Evolutionary conservation across 148 eudicot genomes (phyloP), one percentile per base, ranked within the genome.

Genomic region (Suaeda aralocaspica): DNA sequence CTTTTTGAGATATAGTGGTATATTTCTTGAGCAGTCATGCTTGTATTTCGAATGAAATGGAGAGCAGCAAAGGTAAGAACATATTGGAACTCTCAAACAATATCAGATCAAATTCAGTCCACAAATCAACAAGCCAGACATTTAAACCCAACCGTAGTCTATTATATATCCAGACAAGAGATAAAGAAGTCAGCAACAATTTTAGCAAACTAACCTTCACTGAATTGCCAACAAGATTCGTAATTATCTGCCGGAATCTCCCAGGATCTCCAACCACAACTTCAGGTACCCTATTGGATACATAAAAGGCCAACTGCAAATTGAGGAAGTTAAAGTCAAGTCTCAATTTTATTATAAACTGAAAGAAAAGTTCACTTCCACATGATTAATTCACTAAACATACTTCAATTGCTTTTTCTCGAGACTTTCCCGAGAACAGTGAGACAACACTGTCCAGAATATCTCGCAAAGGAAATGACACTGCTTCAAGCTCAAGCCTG

Each of bases 161-260:
- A 39, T 41, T 25, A 5, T 22, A 9, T 14, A 26, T 0, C 25
- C n/a, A 25, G 29, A 59, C 31, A 19, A 16, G 50, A 6, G 30
- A 16, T 16, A 19, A 44, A 28, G 55, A 30, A 48, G 25, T 10
- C 15, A 18, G 58, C 24, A 49, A 57, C 22, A 30, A 45, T 22
- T 46, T 66, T 63, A 68, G 18, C 28, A 24, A 53, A 68, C 83
- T 44, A 71, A 91, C 97, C 87, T 92, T 93, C 25, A 90, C 81
- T n/a, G 96, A 93, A 68, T 93, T 93, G 31, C 96, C 96, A 67
- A 93, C 92, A 33, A 93, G 98, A 82, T 93, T 93, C 24, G 92
- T 87, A 70, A 93, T 87, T 52, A 93, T 87, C 82, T 93, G 98
- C 64, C 89, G 80, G 71, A 93, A 88, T 31, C 98, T 74, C 53